A percentile compares a stretch with the other conserved stretches of the same genome.
These are phyloP conservation scores for Apiotrichum domesticum DNA, from an alignment of 1,284 basidiomycete genomes.

Conservation along the genomic window DNA sequence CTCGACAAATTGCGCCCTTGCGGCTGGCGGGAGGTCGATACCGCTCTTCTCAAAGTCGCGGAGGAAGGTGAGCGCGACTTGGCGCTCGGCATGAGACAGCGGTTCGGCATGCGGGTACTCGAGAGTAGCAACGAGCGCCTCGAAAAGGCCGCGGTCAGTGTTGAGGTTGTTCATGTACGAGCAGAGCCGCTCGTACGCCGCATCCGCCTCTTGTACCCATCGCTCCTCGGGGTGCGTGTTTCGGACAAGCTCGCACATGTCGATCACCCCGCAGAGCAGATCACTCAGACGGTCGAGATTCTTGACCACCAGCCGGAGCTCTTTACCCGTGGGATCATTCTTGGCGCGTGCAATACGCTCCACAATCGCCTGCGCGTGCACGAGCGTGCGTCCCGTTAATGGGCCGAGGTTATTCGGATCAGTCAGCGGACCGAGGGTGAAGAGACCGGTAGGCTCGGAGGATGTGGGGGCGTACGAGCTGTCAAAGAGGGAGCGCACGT, in stretches of 20 bases:
- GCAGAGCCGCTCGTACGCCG: slow-evolving; percentile 84
- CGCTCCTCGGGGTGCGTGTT: slow-evolving; percentile 81
- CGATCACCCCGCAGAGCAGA: slow-evolving; percentile 90
- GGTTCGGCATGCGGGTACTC: slow-evolving; percentile 33
- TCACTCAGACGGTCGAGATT: slow-evolving; percentile 93
- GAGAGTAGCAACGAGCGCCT: slow-evolving; percentile 50
- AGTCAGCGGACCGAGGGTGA: slow-evolving; percentile 37
- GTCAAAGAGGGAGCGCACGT: slow-evolving; percentile 15
- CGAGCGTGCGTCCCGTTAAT: slow-evolving; percentile 41
- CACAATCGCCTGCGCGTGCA: slow-evolving; percentile 43
- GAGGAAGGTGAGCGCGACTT: slow-evolving; percentile 89
- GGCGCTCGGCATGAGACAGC: slow-evolving; percentile 46
- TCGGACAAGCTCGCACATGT: slow-evolving; percentile 86
- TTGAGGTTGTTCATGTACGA: slow-evolving; percentile 98
- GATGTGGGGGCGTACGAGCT: slow-evolving; percentile 9
- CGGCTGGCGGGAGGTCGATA: slow-evolving; percentile 73
- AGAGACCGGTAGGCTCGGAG: slow-evolving; percentile 32
- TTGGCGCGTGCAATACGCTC: slow-evolving; percentile 45
- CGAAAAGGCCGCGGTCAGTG: slow-evolving; percentile 86
- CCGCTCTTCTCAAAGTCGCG: slow-evolving; percentile 97
- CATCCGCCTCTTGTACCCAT: slow-evolving; percentile 80
- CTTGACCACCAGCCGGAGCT: slow-evolving; percentile 79
- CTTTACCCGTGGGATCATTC: slow-evolving; percentile 45
- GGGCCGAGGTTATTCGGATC: slow-evolving; percentile 27
- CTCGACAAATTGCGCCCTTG: slow-evolving; percentile 76